Evolutionary conservation across 163 green algal genomes (phyloP).

Genomic region (Scenedesmus sp.): DNA sequence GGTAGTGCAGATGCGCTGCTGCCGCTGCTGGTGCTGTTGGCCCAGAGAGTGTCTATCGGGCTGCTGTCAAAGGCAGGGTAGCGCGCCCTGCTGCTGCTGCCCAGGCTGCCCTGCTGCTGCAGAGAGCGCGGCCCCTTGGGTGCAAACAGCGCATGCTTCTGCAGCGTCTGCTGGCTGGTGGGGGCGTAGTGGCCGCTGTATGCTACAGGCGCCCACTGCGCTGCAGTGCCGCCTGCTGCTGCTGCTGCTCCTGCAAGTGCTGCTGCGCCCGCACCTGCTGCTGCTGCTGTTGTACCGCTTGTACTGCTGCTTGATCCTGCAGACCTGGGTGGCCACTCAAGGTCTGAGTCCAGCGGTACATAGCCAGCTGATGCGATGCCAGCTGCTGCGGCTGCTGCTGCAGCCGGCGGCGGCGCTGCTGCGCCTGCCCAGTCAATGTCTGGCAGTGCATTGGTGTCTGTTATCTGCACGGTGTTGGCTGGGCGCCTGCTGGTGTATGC

Average conservation of each 20-base stretch:
- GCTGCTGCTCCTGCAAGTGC: slow-evolving; percentile 9
- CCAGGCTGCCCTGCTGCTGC: slow-evolving; percentile 15
- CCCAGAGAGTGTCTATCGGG: slow-evolving; percentile 25
- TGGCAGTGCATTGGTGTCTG: slow-evolving; percentile 68
- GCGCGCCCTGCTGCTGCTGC: slow-evolving; percentile 44
- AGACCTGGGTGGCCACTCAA: slow-evolving; percentile 14
- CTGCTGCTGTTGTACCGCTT: background rate
- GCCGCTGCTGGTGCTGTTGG: background rate
- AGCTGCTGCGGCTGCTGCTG: slow-evolving; percentile 15
- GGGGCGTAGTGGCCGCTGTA: slow-evolving; percentile 51
- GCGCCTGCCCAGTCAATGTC: slow-evolving; percentile 67
- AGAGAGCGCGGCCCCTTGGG: background rate
- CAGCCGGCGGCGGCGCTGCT: slow-evolving; percentile 32
- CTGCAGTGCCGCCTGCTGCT: slow-evolving; percentile 31
- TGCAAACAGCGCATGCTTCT: slow-evolving; percentile 55
- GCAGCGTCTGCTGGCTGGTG: slow-evolving; percentile 17
- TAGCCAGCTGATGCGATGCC: background rate
- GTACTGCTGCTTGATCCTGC: slow-evolving; percentile 26
- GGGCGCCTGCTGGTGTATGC: slow-evolving; percentile 59
- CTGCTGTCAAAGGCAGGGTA: slow-evolving; percentile 70
- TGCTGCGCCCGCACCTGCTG: background rate
- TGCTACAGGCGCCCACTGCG: slow-evolving; percentile 1
- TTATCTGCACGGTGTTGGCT: slow-evolving; percentile 67
- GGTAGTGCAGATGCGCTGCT: slow-evolving; percentile 40
- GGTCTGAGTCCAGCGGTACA: background rate